Conservation (phyloP, 2,329 filamentous ascomycete species). For the Diaporthe caulivora region DNA sequence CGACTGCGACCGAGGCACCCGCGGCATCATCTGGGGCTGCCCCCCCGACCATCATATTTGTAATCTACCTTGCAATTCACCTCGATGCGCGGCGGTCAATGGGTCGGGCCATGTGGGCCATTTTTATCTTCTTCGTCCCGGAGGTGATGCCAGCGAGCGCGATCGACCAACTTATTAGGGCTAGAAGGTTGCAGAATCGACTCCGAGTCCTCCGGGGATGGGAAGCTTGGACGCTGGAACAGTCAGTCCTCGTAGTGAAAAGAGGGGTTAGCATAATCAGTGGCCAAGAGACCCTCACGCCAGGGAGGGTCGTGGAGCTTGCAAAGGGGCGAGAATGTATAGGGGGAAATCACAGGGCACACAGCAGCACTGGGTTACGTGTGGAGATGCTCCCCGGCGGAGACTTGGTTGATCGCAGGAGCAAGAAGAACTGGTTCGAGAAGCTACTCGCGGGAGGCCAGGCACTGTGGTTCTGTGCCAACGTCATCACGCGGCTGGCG, state of each 20-base stretch:
- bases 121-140: background rate
- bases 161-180: conserved; percentile 4
- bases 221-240: conserved; percentile 3
- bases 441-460: background rate
- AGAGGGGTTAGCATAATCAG: background rate
- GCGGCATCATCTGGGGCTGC: conserved; percentile 5
- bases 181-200: background rate
- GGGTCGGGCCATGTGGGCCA: background rate
- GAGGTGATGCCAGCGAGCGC: conserved; percentile 1
- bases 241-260: conserved; percentile 3
- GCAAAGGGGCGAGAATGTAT: background rate
- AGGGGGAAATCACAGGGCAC: background rate
- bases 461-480: conserved; percentile 22
- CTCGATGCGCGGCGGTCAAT: background rate
- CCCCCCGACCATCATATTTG: background rate
- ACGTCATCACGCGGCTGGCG: background rate
- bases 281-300: background rate
- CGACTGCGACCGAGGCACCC: background rate
- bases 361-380: background rate
- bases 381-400: background rate
- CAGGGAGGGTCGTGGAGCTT: background rate
- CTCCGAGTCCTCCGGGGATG: background rate
- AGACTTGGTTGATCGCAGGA: background rate
- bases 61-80: background rate
- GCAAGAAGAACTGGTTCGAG: conserved; percentile 19